phyloP scores from a whole-genome alignment of 2,329 filamentous ascomycete species.

The Cyphellophora europaea region DNA sequence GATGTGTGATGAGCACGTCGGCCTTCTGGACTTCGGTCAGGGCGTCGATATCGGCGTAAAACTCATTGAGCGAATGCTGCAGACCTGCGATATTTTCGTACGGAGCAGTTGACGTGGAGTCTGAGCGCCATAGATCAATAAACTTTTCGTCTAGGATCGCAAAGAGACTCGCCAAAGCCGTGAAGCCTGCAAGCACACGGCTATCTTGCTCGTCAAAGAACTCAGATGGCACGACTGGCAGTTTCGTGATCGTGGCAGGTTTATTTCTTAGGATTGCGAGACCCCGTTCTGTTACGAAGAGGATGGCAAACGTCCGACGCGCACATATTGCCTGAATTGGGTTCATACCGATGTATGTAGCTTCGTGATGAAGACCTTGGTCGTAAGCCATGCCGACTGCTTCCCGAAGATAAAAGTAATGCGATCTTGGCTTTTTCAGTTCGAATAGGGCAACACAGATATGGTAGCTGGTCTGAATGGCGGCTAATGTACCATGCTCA shows the following conservation, averaged over 20 bases:
- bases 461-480: conserved; percentile 17
- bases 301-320: conserved; percentile 16
- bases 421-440: conserved; percentile 17
- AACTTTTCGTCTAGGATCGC: conserved; percentile 20
- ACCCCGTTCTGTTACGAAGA: conserved; percentile 19
- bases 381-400: conserved; percentile 18
- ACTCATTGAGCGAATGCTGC: conserved; percentile 17
- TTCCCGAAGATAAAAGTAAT: conserved; percentile 19
- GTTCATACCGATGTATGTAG: conserved; percentile 12
- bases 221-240: conserved; percentile 14
- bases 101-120: conserved; percentile 7
- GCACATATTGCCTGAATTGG: conserved; percentile 16
- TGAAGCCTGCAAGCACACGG: conserved; percentile 17
- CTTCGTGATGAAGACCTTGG: conserved; percentile 14
- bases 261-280: conserved; percentile 19
- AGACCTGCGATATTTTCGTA: conserved; percentile 16
- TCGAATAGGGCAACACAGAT: conserved; percentile 18
- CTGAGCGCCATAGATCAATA: conserved; percentile 15
- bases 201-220: conserved; percentile 19
- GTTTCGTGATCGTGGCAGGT: conserved; percentile 13
- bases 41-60: conserved; percentile 22
- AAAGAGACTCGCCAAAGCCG: conserved; percentile 16
- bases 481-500: conserved; percentile 14
- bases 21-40: conserved; percentile 56
- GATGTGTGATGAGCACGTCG: conserved; percentile 58